Evolutionary conservation across 2,329 filamentous ascomycete species (phyloP), one percentile per base, ranked within the genome.

Genomic region (Neofusicoccum laricinum): DNA sequence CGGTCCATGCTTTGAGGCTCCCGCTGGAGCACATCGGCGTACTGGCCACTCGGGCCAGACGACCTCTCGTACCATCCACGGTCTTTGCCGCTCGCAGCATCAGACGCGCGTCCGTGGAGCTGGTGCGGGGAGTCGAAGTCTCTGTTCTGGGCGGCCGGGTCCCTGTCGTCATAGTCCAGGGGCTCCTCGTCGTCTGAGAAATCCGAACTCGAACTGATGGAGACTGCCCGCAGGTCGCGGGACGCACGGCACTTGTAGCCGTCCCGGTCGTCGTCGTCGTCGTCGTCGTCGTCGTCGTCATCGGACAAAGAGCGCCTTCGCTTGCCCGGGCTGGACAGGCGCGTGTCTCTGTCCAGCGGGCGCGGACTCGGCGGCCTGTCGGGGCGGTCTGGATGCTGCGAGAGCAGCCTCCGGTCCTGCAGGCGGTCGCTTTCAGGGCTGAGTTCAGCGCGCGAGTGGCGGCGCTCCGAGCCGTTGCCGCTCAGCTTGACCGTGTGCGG

Each of bases 271-370:
- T 43, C 40, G 40, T 57, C 51, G 12, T 57, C 38, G 6, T 43
- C 74, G 65, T 66, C 73, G 68, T 72, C 74, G 66, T 70, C 75
- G 67, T 79, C 70, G 66, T 72, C 55, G 66, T 72, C 69, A 68
- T 80, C 75, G 5, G 89, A 91, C 50, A 82, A 79, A 6, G 90
- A 92, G 66, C 90, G 85, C 76, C 92, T 94, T 65, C 83, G 76
- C 68, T 84, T 84, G 71, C 87, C 86, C 76, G 73, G 69, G 62
- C 71, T 74, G 14, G 68, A 17, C 19, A n/a, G 72, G 69, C 38
- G 73, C 70, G 21, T 17, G 12, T 48, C 51, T 34, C 25, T 38
- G 19, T 59, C 55, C 25, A 17, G 25, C 30, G 41, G 55, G 19
- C 38, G 34, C 14, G 49, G 34, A 15, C 45, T 40, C 15, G 21